These are phyloP conservation scores for Aeminium ludgeri DNA, from an alignment of 495 filamentous ascomycete genomes.

Conservation along the genomic window DNA sequence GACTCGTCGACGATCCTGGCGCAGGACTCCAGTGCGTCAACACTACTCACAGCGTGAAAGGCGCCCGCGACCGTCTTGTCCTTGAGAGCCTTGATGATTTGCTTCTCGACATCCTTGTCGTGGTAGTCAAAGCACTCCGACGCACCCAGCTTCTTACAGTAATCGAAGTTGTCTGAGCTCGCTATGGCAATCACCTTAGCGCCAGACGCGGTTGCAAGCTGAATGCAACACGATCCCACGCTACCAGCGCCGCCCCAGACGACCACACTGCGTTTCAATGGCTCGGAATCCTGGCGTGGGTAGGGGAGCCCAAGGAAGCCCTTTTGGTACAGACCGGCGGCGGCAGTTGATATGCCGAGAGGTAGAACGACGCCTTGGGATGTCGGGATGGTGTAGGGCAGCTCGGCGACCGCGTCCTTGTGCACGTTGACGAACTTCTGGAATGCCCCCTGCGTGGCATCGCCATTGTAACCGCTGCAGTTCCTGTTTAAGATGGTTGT, in stretches of 20 bases:
- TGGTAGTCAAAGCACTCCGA: slow-evolving; percentile 22
- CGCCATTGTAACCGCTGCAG: slow-evolving; percentile 3
- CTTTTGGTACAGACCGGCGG: slow-evolving; percentile 29
- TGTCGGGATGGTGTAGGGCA: slow-evolving; percentile 30
- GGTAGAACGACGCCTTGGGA: slow-evolving; percentile 32
- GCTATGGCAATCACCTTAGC: slow-evolving; percentile 23
- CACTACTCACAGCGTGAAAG: slow-evolving; percentile 11
- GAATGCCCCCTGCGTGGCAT: slow-evolving; percentile 10
- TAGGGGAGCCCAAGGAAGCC: slow-evolving; percentile 22
- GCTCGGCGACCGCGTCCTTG: slow-evolving; percentile 12
- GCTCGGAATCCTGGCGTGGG: slow-evolving; percentile 12
- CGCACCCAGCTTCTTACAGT: slow-evolving; percentile 24
- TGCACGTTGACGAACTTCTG: slow-evolving; percentile 10
- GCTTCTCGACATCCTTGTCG: slow-evolving; percentile 17
- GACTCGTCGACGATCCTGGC: slow-evolving; percentile 12
- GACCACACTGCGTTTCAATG: slow-evolving; percentile 18
- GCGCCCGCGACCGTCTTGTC: slow-evolving; percentile 18
- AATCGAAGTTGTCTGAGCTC: slow-evolving; percentile 24
- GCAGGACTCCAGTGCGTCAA: slow-evolving; percentile 8
- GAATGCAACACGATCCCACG: slow-evolving; percentile 25
- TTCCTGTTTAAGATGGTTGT: not conserved
- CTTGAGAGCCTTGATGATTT: slow-evolving; percentile 18
- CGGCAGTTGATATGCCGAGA: slow-evolving; percentile 31
- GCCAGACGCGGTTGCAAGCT: slow-evolving; percentile 24
- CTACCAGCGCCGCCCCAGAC: slow-evolving; percentile 28